Percentiles rank a stretch among this genome's conserved stretches.
phyloP scores from a whole-genome alignment of 2,329 filamentous ascomycete species.

The Beauveria bassiana region DNA sequence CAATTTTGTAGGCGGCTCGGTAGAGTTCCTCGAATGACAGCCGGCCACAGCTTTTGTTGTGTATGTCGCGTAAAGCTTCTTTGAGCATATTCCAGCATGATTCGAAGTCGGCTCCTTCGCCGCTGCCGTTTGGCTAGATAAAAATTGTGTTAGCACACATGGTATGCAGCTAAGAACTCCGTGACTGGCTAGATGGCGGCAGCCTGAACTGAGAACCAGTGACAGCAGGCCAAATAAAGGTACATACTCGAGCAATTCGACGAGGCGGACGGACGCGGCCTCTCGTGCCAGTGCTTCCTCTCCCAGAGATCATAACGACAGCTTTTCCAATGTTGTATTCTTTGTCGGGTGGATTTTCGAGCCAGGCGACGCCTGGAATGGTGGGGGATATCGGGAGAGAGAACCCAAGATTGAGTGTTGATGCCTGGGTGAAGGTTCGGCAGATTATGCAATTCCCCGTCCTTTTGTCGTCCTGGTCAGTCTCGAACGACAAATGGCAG shows the following conservation, averaged over 20 bases:
- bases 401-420: not conserved
- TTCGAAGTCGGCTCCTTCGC: conserved; percentile 72
- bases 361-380: not conserved
- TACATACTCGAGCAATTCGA: conserved; percentile 34
- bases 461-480: not conserved
- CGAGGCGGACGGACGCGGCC: conserved; percentile 36
- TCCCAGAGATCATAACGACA: conserved; percentile 38
- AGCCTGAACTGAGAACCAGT: no score
- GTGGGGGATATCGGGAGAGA: not conserved
- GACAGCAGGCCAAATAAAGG: not conserved
- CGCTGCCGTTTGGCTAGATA: conserved; percentile 27
- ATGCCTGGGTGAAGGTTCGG: not conserved
- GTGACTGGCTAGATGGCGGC: no score
- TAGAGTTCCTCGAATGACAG: conserved; percentile 96
- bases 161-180: not conserved
- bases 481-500: not conserved
- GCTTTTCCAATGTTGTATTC: not conserved
- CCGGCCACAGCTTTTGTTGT: conserved; percentile 80
- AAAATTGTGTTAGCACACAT: conserved; percentile 8
- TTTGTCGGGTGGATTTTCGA: not conserved
- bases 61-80: conserved; percentile 76
- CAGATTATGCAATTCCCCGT: not conserved
- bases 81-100: conserved; percentile 71
- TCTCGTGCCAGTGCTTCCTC: conserved; percentile 34
- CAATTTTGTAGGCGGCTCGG: conserved; percentile 87